These are phyloP conservation scores for Coprinopsis cinerea DNA, from an alignment of 768 basidiomycete genomes.

Conservation along the genomic window DNA sequence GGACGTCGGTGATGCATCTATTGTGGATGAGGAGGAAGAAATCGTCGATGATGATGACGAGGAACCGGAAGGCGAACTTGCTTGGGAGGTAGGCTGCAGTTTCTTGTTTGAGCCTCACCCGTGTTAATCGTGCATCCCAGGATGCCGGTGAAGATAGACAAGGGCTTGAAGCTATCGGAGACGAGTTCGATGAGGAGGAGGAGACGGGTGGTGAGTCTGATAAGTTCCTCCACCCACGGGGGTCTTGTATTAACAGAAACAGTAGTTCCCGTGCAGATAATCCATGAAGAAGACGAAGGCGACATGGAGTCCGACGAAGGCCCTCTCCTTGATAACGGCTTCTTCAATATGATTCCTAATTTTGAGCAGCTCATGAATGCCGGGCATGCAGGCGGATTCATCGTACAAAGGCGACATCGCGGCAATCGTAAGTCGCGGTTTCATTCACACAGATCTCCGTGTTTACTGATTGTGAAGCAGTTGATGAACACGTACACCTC, in stretches of 20 bases:
- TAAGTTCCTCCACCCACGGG: not conserved
- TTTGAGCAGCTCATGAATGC: conserved; percentile 49
- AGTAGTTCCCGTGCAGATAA: conserved; percentile 45
- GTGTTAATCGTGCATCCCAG: conserved; percentile 21
- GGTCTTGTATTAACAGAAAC: conserved; percentile 2
- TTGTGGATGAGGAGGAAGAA: conserved; percentile 43
- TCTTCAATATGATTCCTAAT: conserved; percentile 40
- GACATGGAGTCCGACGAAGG: conserved; percentile 65
- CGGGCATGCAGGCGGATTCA: conserved; percentile 33
- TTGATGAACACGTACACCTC: conserved; percentile 51
- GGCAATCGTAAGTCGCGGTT: conserved; percentile 31
- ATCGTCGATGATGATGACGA: conserved; percentile 20
- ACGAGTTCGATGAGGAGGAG: conserved; percentile 56
- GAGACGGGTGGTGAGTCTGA: conserved; percentile 46
- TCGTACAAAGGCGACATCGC: conserved; percentile 52
- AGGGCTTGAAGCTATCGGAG: conserved; percentile 38
- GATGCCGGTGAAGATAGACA: conserved; percentile 48
- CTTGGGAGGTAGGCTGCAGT: conserved; percentile 28
- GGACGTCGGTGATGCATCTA: conserved; percentile 23
- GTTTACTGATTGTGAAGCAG: conserved; percentile 20
- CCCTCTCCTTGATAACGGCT: conserved; percentile 35
- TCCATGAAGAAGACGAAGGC: conserved; percentile 57
- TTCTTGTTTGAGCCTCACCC: not conserved
- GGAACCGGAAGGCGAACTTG: conserved; percentile 24
- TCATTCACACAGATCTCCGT: conserved; percentile 7